A percentile compares a stretch with the other conserved stretches of the same genome.
Evolutionary conservation across 305 asterid genomes (phyloP).

Genomic region (Fraxinus dipetala): DNA sequence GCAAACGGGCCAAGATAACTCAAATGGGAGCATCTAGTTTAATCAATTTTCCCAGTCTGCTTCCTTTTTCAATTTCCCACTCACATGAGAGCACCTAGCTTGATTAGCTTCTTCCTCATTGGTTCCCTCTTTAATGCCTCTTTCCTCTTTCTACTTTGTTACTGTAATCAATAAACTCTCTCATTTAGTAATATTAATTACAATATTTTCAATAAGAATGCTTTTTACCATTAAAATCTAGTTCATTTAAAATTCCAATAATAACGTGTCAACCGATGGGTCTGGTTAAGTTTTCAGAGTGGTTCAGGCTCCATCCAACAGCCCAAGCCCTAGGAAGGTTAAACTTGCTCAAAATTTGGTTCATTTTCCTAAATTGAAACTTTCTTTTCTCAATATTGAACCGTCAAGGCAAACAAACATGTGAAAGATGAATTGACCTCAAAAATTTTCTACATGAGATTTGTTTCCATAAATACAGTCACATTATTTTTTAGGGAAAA

Average conservation of each 20-base stretch:
- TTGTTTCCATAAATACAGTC: neutral
- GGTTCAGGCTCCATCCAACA: neutral
- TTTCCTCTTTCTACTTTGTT: neutral
- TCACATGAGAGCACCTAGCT: constrained; percentile 7
- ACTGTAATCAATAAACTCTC: neutral
- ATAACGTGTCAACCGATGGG: neutral
- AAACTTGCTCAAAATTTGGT: neutral
- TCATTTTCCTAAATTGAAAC: neutral
- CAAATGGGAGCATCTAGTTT: neutral
- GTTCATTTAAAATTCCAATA: neutral
- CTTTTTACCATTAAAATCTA: neutral
- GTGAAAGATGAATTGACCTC: neutral
- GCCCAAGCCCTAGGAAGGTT: neutral
- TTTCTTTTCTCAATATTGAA: neutral
- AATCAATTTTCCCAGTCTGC: neutral
- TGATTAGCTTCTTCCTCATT: neutral
- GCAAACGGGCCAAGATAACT: constrained; percentile 2
- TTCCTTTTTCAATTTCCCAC: neutral
- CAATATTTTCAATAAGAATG: neutral
- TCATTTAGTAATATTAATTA: neutral
- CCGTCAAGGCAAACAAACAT: neutral
- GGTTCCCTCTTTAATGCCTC: neutral
- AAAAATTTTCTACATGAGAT: neutral
- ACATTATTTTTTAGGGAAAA: neutral
- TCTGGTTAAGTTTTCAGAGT: neutral